Percentiles rank a stretch among this genome's conserved stretches.
Conservation (phyloP, 2,329 filamentous ascomycete genomes). For the Stagonosporopsis chrysanthemi region DNA sequence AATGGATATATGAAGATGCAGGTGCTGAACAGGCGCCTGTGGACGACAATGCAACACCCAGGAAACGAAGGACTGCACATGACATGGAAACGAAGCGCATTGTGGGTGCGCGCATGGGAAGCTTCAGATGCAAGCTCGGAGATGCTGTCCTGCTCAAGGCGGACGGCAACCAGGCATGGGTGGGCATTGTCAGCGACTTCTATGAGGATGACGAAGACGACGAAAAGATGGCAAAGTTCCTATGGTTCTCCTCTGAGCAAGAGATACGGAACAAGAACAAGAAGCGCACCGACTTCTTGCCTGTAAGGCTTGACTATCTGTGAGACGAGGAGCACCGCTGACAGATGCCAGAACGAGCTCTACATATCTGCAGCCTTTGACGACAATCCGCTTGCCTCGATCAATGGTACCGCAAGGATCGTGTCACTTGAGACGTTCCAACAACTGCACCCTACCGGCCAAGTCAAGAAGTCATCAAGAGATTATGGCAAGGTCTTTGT, state of each 20-base stretch:
- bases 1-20: constrained; percentile 62
- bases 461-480: constrained; percentile 73
- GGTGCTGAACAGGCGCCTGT: constrained; percentile 27
- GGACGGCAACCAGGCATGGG: constrained; percentile 90
- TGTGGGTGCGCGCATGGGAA: constrained; percentile 81
- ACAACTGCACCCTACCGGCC: constrained; percentile 74
- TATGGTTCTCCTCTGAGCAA: constrained; percentile 94
- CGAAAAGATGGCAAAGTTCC: constrained; percentile 81
- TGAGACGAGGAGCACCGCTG: constrained; percentile 14
- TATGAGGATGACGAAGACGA: constrained; percentile 66
- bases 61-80: constrained; percentile 42
- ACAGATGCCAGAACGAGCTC: constrained; percentile 74
- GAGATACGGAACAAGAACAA: constrained; percentile 85
- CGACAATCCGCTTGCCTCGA: constrained; percentile 82
- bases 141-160: constrained; percentile 88
- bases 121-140: constrained; percentile 80
- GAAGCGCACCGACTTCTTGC: constrained; percentile 80
- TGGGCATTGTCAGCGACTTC: constrained; percentile 87
- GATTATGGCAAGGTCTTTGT: constrained; percentile 88
- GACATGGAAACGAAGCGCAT: constrained; percentile 60
- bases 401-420: constrained; percentile 86
- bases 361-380: constrained; percentile 92
- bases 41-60: constrained; percentile 38
- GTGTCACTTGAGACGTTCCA: constrained; percentile 76
- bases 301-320: constrained; percentile 55